Percentiles rank a stretch among this genome's conserved stretches.
Evolutionary conservation across 179 eudicot genomes (phyloP).

Genomic region (Beta lomatogona): DNA sequence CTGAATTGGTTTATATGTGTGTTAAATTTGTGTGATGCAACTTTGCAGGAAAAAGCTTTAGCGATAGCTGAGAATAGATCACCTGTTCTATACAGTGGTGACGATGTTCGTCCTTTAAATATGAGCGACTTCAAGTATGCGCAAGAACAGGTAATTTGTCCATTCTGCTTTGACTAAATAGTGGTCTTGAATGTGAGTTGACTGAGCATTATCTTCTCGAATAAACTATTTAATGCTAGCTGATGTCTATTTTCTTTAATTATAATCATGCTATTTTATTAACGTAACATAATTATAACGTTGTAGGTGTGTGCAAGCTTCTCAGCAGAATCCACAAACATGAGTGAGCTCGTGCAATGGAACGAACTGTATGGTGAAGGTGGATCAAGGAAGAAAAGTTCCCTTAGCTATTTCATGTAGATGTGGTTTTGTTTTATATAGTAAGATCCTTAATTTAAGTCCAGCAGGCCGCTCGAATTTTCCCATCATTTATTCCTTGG

Average conservation of each 20-base stretch:
- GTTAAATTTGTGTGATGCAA: neutral
- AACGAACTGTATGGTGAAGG: slow-evolving; percentile 92
- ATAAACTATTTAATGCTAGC: neutral
- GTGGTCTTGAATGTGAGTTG: neutral
- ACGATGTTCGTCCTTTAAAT: slow-evolving; percentile 59
- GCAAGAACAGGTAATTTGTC: slow-evolving; percentile 55
- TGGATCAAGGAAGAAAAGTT: slow-evolving; percentile 83
- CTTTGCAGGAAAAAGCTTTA: slow-evolving; percentile 52
- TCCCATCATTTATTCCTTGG: slow-evolving; percentile 26
- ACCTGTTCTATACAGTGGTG: slow-evolving; percentile 46
- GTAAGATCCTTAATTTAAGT: slow-evolving; percentile 9
- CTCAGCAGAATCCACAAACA: slow-evolving; percentile 78
- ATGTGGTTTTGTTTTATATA: slow-evolving; percentile 28
- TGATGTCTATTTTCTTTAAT: neutral
- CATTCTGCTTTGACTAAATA: neutral
- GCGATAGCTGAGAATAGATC: slow-evolving; percentile 52
- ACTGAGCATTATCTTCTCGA: neutral
- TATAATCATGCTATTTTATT: neutral
- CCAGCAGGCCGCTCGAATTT: slow-evolving; percentile 22
- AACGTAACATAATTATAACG: neutral
- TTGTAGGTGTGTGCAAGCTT: slow-evolving; percentile 93
- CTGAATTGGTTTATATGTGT: neutral
- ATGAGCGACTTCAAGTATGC: slow-evolving; percentile 66
- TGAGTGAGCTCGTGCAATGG: slow-evolving; percentile 80
- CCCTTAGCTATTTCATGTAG: slow-evolving; percentile 93